phyloP scores from a whole-genome alignment of 768 basidiomycete genomes.

The Lentinula detonsa region DNA sequence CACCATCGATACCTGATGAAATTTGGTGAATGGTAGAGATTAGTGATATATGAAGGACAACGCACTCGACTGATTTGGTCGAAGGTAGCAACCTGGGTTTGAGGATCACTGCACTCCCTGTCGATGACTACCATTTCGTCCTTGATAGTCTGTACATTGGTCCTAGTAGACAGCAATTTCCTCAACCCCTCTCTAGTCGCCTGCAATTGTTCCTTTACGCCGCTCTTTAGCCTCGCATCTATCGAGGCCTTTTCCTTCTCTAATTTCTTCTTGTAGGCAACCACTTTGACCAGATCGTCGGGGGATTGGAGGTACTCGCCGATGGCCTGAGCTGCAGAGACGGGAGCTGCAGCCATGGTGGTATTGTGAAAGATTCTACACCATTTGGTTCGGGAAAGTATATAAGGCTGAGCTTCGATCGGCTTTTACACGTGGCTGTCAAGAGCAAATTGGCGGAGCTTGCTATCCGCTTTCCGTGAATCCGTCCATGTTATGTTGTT shows the following conservation, averaged over 20 bases:
- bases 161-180: constrained; percentile 70
- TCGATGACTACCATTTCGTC: constrained; percentile 85
- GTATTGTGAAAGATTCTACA: neutral
- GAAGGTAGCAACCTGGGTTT: constrained; percentile 77
- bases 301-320: constrained; percentile 91
- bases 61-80: constrained; percentile 93
- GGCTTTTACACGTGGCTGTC: neutral
- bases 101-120: constrained; percentile 67
- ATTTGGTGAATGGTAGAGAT: neutral
- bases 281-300: constrained; percentile 87
- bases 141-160: constrained; percentile 74
- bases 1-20: constrained; percentile 79
- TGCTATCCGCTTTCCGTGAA: neutral
- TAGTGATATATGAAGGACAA: constrained; percentile 9
- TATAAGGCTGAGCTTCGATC: neutral
- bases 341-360: constrained; percentile 43
- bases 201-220: constrained; percentile 90
- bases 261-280: constrained; percentile 86
- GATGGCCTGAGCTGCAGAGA: constrained; percentile 81
- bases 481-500: neutral
- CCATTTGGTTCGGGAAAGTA: neutral
- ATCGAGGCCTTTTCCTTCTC: constrained; percentile 96
- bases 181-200: constrained; percentile 84
- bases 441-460: neutral
- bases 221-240: constrained; percentile 82